Conservation (phyloP, 2,329 filamentous ascomycete genomes). For the Coniosporium uncinatum region DNA sequence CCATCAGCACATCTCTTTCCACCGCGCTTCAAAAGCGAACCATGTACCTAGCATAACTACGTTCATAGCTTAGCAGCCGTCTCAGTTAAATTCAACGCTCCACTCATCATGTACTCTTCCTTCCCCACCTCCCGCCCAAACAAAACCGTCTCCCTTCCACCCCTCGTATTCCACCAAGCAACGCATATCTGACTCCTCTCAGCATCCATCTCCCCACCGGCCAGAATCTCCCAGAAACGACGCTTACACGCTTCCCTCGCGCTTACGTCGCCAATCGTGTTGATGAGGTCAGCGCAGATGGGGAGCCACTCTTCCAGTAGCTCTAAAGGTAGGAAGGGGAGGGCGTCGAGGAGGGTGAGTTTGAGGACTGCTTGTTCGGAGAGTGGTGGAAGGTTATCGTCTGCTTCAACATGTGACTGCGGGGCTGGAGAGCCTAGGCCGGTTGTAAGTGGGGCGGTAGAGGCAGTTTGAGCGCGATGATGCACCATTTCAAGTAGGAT, state of each 20-base stretch:
- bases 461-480: constrained; percentile 54
- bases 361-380: constrained; percentile 77
- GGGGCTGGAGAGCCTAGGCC: constrained; percentile 6
- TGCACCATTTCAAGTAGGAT: constrained; percentile 74
- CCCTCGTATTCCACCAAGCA: constrained; percentile 75
- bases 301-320: constrained; percentile 79
- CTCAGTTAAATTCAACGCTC: no score
- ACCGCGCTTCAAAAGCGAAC: no score
- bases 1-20: no score
- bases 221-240: constrained; percentile 75
- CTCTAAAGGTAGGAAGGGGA: constrained; percentile 66
- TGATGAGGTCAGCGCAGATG: constrained; percentile 61
- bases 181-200: constrained; percentile 75
- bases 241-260: constrained; percentile 62
- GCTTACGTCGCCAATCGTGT: constrained; percentile 51
- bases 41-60: no score
- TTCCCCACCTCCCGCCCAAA: constrained; percentile 30
- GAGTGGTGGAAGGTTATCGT: constrained; percentile 27
- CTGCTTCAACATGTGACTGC: constrained; percentile 14
- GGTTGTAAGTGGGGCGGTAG: constrained; percentile 30
- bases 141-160: constrained; percentile 51
- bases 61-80: no score
- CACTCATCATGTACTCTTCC: constrained; percentile 45
- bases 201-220: constrained; percentile 82
- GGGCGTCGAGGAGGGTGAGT: constrained; percentile 72